Percentiles rank a stretch among this genome's conserved stretches.
Conservation (phyloP, 2,329 filamentous ascomycete genomes). For the Gnomoniopsis sp. region DNA sequence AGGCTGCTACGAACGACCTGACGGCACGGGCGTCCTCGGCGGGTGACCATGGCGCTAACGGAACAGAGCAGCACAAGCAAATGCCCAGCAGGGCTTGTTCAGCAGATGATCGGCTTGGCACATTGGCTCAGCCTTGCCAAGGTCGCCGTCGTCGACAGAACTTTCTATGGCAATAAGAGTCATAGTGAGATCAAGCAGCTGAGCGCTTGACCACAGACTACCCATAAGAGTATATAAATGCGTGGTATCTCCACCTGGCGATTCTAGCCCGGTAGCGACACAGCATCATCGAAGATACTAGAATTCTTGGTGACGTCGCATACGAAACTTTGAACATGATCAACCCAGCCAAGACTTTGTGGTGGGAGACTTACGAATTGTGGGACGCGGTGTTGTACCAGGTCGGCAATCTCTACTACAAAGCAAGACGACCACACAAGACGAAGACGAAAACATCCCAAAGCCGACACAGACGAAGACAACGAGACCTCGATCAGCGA, state of each 20-base stretch:
- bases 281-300: no score
- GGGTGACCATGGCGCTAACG: slow-evolving; percentile 1
- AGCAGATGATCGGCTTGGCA: slow-evolving; percentile 2
- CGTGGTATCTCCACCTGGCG: background rate
- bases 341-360: slow-evolving; percentile 21
- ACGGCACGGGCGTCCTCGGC: slow-evolving; percentile 1
- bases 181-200: background rate
- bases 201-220: background rate
- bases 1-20: background rate
- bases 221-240: background rate
- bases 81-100: background rate
- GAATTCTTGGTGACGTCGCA: background rate
- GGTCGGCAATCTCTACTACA: slow-evolving; percentile 36
- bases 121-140: slow-evolving; percentile 2
- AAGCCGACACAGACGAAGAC: background rate
- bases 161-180: background rate
- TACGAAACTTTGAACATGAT: background rate
- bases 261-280: no score
- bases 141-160: background rate
- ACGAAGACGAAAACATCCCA: background rate
- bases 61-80: background rate
- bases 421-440: slow-evolving; percentile 12
- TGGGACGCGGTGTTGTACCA: slow-evolving; percentile 38
- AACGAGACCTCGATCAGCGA: no score
- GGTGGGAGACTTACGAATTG: slow-evolving; percentile 32